Evolutionary conservation across 2,329 filamentous ascomycete genomes (phyloP), one percentile per base, ranked within the genome.

Genomic region (Penicillium sp.): DNA sequence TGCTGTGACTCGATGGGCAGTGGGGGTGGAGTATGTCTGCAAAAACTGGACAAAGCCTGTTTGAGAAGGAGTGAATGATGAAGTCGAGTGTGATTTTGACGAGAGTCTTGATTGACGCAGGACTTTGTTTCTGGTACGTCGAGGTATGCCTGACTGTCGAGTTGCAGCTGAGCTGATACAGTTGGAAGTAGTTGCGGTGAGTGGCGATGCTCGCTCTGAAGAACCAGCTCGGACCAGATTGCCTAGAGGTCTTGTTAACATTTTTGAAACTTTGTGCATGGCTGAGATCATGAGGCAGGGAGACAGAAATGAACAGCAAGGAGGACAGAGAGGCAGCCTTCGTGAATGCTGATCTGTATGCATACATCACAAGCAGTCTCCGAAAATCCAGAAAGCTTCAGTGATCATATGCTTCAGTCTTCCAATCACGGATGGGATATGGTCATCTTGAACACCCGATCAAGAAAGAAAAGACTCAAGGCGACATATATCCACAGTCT

Each of bases 1-100:
- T 48, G 74, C 72, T 35, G 73, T 76, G 42, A 76, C 74, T 44
- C 73, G 70, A 44, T 76, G 70, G 49, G 74, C 70, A 32, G 67
- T 73, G n/a, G 73, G 73, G 33, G 74, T 75, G 6, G 71, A 65
- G 49, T 76, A 73, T 44, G 73, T 65, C 56, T 71, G 71, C 7
- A 76, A 61, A 48, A 76, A 76, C 34, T 64, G 64, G 29, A 64
- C 68, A 57, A 76, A 76, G 0, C 74, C 74, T 32, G 57, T 61
- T 5, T 24, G 36, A 29, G 37, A 29, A 3, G 32, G 4, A 4
- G 9, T 24, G 6, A 27, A 38, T 9, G 8, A 32, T 9, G 40
- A 27, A 28, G n/a, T 37, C 18, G n/a, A 27, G 12, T n/a, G 26
- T 5, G 3, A 24, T 44, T 9, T 24, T 50, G 29, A 32, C 29